These are phyloP conservation scores for Cercophora sp. DNA, from an alignment of 495 filamentous ascomycete species.

Conservation along the genomic window DNA sequence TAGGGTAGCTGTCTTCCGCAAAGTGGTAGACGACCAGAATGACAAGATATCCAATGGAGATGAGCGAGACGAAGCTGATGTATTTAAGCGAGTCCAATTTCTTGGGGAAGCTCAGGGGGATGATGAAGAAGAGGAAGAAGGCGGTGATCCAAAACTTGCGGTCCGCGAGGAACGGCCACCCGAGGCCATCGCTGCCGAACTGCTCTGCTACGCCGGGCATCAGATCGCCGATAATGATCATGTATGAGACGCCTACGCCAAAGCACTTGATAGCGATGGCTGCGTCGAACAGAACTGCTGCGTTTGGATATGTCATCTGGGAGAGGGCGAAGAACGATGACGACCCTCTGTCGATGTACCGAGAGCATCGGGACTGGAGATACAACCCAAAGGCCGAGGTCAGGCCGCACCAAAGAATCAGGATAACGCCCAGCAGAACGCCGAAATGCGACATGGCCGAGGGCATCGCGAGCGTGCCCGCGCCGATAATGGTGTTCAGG, in stretches of 20 bases:
- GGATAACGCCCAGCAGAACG: constrained; percentile 72
- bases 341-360: constrained; percentile 81
- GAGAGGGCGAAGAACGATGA: constrained; percentile 87
- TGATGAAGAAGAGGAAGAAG: constrained; percentile 93
- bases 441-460: constrained; percentile 89
- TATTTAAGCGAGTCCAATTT: constrained; percentile 94
- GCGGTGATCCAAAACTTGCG: constrained; percentile 97
- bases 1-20: constrained; percentile 67
- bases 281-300: constrained; percentile 89
- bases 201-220: constrained; percentile 92
- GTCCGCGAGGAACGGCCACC: constrained; percentile 70
- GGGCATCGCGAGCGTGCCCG: constrained; percentile 92
- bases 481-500: constrained; percentile 92
- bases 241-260: constrained; percentile 92
- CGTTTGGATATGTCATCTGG: constrained; percentile 94
- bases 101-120: constrained; percentile 87
- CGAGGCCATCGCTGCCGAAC: constrained; percentile 52
- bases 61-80: constrained; percentile 84
- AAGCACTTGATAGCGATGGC: constrained; percentile 98
- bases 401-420: constrained; percentile 86
- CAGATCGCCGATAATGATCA: constrained; percentile 97
- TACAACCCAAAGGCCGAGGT: constrained; percentile 92
- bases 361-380: constrained; percentile 85
- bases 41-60: constrained; percentile 91
- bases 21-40: constrained; percentile 90